These are phyloP conservation scores for Syzygium aromaticum DNA, from an alignment of 345 rosid species.

Conservation along the genomic window DNA sequence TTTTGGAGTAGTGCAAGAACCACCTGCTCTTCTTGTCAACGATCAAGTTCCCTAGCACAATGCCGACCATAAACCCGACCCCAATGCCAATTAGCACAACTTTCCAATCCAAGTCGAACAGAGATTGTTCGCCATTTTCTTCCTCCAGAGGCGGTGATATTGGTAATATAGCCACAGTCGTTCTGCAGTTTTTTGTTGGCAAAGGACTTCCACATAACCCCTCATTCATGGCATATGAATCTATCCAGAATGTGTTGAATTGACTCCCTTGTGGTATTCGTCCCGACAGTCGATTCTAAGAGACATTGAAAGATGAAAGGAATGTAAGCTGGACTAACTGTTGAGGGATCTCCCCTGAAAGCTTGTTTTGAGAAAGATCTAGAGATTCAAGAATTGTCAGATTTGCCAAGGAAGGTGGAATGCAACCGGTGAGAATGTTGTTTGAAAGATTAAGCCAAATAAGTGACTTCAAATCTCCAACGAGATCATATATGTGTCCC, in stretches of 20 bases:
- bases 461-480: neutral
- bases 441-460: neutral
- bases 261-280: neutral
- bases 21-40: neutral
- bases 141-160: neutral
- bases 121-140: neutral
- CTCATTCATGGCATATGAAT: neutral
- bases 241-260: neutral
- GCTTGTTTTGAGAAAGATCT: neutral
- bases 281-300: neutral
- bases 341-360: neutral
- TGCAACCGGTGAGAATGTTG: neutral
- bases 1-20: neutral
- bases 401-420: neutral
- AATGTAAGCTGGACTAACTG: neutral
- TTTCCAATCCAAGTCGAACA: neutral
- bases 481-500: neutral
- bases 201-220: neutral
- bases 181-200: neutral
- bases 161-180: neutral
- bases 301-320: neutral
- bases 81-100: neutral
- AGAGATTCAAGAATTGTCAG: neutral
- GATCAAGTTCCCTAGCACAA: neutral
- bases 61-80: neutral